Base-by-base conservation (phyloP, 306 rosid genomes). In the Alnus glutinosa region DNA sequence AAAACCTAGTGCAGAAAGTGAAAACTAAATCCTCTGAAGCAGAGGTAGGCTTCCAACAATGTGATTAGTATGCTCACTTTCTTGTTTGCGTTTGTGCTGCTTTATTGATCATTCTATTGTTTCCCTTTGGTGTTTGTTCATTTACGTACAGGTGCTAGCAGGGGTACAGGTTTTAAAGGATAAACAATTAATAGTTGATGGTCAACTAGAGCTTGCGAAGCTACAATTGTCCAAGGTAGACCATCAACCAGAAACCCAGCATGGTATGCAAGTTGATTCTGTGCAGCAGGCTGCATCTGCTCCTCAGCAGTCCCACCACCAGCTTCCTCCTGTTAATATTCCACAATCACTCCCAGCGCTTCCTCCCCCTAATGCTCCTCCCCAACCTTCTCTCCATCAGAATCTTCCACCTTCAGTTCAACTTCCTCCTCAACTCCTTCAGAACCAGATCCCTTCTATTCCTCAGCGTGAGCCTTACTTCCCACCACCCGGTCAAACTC, bases 81-180 rank as follows among this genome's bases (percentile, higher is more conserved):
- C 19, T 66, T 55, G 19, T 48, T 62, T 52, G 28, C 58, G 10
- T 82, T 30, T 47, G 69, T 80, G 9, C 57, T 78, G 74, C 34
- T 77, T 66, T 48, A 14, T 51, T 63, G 12, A 64, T 49, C 81
- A 19, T 70, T 71, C 47, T 77, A 63, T 36, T 39, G 9, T 59
- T 18, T 59, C 36, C 19, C 32, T 67, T 50, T 71, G 67, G 59
- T 44, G 57, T 74, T 79, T 81, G 75, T 80, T 49, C 72, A 69
- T 79, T 78, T 69, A 81, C 59, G 30, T 61, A 54, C 92, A 94
- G 98, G 98, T 94, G 83, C 98, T 86, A 83, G 49, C 86, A 37
- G 98, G 93, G 78, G 98, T 94, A 64, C 86, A 78, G 32, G 83
- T 51, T 82, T 76, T 94, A 74, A 89, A 90, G 89, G 98, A 90